These are phyloP conservation scores for Isatis tinctoria DNA, from an alignment of 345 rosid genomes.

Conservation along the genomic window DNA sequence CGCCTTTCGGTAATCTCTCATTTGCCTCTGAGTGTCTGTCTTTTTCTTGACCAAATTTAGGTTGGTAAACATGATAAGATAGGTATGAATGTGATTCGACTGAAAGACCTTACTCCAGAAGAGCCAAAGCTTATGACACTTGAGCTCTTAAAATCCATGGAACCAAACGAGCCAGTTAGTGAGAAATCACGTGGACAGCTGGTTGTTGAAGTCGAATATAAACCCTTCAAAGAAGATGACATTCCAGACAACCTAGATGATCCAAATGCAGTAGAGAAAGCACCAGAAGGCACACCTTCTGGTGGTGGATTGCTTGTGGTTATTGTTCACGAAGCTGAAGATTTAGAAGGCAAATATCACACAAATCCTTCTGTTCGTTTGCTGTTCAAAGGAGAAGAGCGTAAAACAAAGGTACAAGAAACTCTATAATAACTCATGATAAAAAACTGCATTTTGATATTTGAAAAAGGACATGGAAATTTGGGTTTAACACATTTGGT, in stretches of 20 bases:
- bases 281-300: constrained; percentile 87
- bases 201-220: constrained; percentile 56
- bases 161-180: constrained; percentile 58
- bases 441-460: background rate
- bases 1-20: background rate
- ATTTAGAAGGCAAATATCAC: constrained; percentile 89
- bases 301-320: constrained; percentile 86
- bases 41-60: constrained; percentile 24
- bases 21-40: background rate
- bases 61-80: constrained; percentile 90
- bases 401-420: constrained; percentile 60
- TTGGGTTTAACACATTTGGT: background rate
- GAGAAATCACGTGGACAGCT: constrained; percentile 84
- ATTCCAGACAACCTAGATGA: constrained; percentile 42
- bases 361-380: constrained; percentile 80
- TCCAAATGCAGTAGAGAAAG: constrained; percentile 51
- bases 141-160: constrained; percentile 71
- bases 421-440: background rate
- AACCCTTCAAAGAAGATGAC: constrained; percentile 62
- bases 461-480: background rate
- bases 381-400: constrained; percentile 82
- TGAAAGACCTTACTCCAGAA: constrained; percentile 72
- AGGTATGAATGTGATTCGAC: constrained; percentile 71
- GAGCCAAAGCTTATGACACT: constrained; percentile 69
- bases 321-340: constrained; percentile 88